These are phyloP conservation scores for Camellia oleifera DNA, from an alignment of 179 eudicot genomes.

Conservation along the genomic window DNA sequence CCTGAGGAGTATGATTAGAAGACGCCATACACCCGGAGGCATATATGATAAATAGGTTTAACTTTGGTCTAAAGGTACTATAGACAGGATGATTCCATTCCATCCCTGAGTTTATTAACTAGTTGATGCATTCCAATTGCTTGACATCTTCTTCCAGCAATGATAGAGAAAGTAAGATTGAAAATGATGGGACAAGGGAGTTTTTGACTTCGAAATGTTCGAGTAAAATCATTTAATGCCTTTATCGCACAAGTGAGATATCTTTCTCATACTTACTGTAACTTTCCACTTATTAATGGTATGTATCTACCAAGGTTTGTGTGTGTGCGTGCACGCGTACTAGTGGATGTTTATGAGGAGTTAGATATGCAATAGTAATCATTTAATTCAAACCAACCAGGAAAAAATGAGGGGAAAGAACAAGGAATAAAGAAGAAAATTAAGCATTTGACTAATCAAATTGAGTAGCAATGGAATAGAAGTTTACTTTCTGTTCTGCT, in stretches of 20 bases:
- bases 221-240: background rate
- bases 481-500: conserved; percentile 78
- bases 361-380: background rate
- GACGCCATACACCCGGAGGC: too few relatives aligned
- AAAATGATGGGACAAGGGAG: too few relatives aligned
- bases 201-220: background rate
- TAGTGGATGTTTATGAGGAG: background rate
- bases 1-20: too few relatives aligned
- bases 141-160: too few relatives aligned
- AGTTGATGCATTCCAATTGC: too few relatives aligned
- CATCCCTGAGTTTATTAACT: too few relatives aligned
- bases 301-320: background rate
- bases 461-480: background rate
- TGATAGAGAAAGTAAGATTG: too few relatives aligned
- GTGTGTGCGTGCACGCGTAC: background rate
- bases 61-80: too few relatives aligned
- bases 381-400: background rate
- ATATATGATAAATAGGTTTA: too few relatives aligned
- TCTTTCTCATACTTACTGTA: background rate
- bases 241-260: background rate
- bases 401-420: background rate
- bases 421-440: background rate
- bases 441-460: background rate
- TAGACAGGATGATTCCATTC: too few relatives aligned
- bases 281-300: background rate